phyloP scores from a whole-genome alignment of 2,329 filamentous ascomycete genomes.

The Microsporum audouinii region DNA sequence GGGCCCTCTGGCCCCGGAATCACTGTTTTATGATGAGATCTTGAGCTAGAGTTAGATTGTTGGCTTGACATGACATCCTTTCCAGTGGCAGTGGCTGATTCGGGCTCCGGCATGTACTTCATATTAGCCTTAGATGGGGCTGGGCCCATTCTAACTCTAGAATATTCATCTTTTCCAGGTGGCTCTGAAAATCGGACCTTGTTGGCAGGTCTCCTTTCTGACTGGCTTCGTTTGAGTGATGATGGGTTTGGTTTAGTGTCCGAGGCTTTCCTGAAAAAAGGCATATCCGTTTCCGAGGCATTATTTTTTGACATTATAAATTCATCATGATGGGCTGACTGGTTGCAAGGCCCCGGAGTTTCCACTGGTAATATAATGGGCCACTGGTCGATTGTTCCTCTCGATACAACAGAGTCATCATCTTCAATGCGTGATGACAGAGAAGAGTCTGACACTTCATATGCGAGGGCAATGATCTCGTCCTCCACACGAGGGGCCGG shows the following conservation, averaged over 20 bases:
- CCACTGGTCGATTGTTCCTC: conserved; percentile 36
- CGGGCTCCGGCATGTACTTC: not conserved
- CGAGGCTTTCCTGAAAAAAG: not conserved
- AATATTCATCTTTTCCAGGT: not conserved
- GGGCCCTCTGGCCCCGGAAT: not conserved
- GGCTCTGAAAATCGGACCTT: conserved; percentile 12
- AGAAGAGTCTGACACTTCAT: conserved; percentile 28
- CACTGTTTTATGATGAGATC: not conserved
- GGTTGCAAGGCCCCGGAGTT: conserved; percentile 7
- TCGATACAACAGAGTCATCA: conserved; percentile 17
- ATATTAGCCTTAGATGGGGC: conserved; percentile 7
- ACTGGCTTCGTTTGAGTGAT: conserved; percentile 1
- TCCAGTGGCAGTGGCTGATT: not conserved
- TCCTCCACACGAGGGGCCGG: conserved; percentile 37
- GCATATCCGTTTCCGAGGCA: not conserved
- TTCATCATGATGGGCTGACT: conserved; percentile 2
- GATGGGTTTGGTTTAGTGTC: not conserved
- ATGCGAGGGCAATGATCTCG: conserved; percentile 31
- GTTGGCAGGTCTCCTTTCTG: conserved; percentile 7
- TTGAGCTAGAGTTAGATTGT: not conserved
- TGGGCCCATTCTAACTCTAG: conserved; percentile 8
- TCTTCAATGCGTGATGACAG: conserved; percentile 9
- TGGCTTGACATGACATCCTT: not conserved
- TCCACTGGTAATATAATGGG: conserved; percentile 32
- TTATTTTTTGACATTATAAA: not conserved